Evolutionary conservation across 345 rosid genomes (phyloP).

Genomic region (Brassica cretica): DNA sequence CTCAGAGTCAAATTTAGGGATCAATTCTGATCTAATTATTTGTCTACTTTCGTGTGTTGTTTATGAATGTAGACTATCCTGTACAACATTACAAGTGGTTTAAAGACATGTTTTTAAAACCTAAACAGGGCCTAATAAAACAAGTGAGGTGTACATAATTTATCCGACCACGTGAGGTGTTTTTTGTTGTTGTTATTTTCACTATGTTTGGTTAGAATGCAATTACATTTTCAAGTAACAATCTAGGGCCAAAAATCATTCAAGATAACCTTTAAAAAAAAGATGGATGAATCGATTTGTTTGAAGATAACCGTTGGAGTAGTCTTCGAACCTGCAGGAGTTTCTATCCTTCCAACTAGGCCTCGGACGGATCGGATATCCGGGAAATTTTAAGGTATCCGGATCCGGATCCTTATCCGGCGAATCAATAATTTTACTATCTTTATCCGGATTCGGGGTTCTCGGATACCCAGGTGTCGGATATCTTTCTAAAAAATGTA

Average conservation of each 20-base stretch:
- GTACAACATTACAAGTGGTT: not conserved
- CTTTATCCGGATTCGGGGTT: too few species aligned
- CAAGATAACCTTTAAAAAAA: not conserved
- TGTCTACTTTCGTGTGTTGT: not conserved
- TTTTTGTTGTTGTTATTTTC: not conserved
- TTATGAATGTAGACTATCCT: not conserved
- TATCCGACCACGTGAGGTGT: not conserved
- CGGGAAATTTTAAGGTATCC: too few species aligned
- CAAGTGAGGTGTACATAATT: not conserved
- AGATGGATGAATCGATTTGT: not conserved
- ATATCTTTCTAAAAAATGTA: too few species aligned
- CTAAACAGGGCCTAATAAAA: not conserved
- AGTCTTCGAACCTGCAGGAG: not conserved
- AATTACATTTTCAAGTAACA: not conserved
- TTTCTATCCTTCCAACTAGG: not conserved
- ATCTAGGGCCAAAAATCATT: not conserved
- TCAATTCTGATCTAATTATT: not conserved
- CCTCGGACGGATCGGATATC: too few species aligned
- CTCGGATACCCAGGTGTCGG: too few species aligned
- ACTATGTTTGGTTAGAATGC: not conserved
- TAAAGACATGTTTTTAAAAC: not conserved
- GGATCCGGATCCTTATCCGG: too few species aligned
- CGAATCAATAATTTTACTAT: too few species aligned
- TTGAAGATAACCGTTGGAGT: not conserved
- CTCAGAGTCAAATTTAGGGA: not conserved